Conservation (phyloP, 208 protist genomes). For the Leishmania guyanensis region DNA sequence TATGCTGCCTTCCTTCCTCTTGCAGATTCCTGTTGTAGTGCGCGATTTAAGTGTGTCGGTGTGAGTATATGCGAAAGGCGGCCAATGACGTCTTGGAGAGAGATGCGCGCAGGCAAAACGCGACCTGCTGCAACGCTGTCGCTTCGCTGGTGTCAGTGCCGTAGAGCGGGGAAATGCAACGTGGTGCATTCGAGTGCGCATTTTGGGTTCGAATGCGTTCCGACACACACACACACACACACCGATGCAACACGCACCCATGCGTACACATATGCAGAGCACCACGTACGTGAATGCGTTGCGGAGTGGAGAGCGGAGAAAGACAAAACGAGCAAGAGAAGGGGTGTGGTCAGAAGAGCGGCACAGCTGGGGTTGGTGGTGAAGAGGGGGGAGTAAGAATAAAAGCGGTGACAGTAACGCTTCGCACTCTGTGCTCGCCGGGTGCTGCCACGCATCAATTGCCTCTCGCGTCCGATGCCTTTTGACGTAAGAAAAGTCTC, state of each 20-base stretch:
- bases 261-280: not conserved
- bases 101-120: not conserved
- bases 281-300: not conserved
- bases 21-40: not conserved
- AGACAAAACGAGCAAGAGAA: slow-evolving; percentile 11
- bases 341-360: not conserved
- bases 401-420: not conserved
- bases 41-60: not conserved
- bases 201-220: not conserved
- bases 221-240: not conserved
- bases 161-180: not conserved
- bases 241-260: not conserved
- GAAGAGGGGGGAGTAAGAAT: not conserved
- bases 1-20: not conserved
- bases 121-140: slow-evolving; percentile 3
- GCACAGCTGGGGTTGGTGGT: not conserved
- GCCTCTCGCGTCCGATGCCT: not conserved
- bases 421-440: not conserved
- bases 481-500: not conserved
- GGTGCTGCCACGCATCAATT: not conserved
- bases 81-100: not conserved
- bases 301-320: not conserved
- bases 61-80: not conserved
- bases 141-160: slow-evolving; percentile 2
- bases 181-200: not conserved